Evolutionary conservation across 2,329 filamentous ascomycete genomes (phyloP).

Genomic region (Dichotomopilus funicola): DNA sequence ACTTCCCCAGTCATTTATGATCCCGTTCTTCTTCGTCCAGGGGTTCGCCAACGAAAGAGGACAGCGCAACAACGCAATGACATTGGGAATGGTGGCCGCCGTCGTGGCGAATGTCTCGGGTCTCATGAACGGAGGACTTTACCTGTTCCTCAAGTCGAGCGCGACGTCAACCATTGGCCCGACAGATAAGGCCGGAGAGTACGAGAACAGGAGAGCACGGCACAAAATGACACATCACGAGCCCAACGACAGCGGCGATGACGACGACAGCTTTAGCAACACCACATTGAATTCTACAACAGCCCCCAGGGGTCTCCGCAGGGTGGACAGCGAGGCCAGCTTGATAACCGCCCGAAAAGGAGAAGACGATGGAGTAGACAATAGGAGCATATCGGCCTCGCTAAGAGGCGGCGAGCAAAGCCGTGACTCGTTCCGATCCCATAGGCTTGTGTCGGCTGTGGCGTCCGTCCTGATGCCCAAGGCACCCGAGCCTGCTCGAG

Average conservation of each 20-base stretch:
- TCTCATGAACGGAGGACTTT: slow-evolving; percentile 57
- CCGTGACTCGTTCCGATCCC: slow-evolving; percentile 31
- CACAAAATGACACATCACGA: slow-evolving; percentile 35
- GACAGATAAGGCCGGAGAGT: slow-evolving; percentile 40
- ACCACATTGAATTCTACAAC: slow-evolving; percentile 33
- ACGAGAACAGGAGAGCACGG: slow-evolving; percentile 38
- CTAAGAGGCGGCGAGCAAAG: slow-evolving; percentile 18
- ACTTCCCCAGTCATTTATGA: slow-evolving; percentile 44
- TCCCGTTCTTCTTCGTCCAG: slow-evolving; percentile 58
- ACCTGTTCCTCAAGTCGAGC: slow-evolving; percentile 61
- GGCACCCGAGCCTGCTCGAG: slow-evolving; percentile 29
- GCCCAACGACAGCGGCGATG: slow-evolving; percentile 16
- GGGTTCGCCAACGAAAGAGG: slow-evolving; percentile 37
- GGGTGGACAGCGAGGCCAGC: slow-evolving; percentile 32
- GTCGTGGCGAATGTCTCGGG: slow-evolving; percentile 62
- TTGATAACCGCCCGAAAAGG: slow-evolving; percentile 29
- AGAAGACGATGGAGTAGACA: slow-evolving; percentile 27
- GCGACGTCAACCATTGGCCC: slow-evolving; percentile 49
- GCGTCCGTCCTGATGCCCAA: slow-evolving; percentile 19
- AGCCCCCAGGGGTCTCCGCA: slow-evolving; percentile 26
- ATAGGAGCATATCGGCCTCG: slow-evolving; percentile 22
- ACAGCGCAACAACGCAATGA: slow-evolving; percentile 37
- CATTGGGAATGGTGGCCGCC: slow-evolving; percentile 55
- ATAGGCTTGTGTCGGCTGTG: slow-evolving; percentile 26
- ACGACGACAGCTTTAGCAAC: slow-evolving; percentile 25